Evolutionary conservation across 495 filamentous ascomycete species (phyloP).

Genomic region (Annulohypoxylon maeteangense): DNA sequence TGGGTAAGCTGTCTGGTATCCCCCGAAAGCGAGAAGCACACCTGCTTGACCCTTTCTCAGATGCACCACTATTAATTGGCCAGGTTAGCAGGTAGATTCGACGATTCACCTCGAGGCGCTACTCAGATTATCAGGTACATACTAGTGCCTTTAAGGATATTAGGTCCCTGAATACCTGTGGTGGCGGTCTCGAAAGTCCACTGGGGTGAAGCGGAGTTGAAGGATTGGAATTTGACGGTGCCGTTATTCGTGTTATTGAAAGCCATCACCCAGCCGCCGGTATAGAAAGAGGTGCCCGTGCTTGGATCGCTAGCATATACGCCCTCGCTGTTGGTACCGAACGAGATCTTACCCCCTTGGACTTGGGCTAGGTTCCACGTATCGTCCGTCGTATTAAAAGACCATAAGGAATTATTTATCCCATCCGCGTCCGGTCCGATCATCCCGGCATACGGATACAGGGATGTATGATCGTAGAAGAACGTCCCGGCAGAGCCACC

Average conservation of each 20-base stretch:
- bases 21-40: conserved; percentile 30
- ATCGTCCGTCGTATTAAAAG: conserved; percentile 23
- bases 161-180: conserved; percentile 9
- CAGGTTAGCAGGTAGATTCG: too few relatives aligned
- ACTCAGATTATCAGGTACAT: neutral
- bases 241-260: conserved; percentile 20
- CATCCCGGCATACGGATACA: conserved; percentile 25
- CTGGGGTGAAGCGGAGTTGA: neutral
- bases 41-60: conserved; percentile 23
- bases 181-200: conserved; percentile 18
- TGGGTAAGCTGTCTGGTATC: conserved; percentile 22
- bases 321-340: conserved; percentile 22
- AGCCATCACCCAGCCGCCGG: conserved; percentile 12
- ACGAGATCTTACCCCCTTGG: conserved; percentile 16
- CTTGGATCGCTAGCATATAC: conserved; percentile 23
- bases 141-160: conserved; percentile 14
- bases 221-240: conserved; percentile 24
- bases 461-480: conserved; percentile 29
- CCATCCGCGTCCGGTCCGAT: conserved; percentile 15
- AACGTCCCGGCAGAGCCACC: conserved; percentile 22
- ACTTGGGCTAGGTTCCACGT: conserved; percentile 1
- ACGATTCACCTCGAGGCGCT: neutral
- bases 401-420: conserved; percentile 15
- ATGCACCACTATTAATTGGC: conserved; percentile 17
- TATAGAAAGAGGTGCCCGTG: conserved; percentile 28